Evolutionary conservation across 2,329 filamentous ascomycete genomes (phyloP).

Genomic region (Magnaporthiopsis rhizophila): DNA sequence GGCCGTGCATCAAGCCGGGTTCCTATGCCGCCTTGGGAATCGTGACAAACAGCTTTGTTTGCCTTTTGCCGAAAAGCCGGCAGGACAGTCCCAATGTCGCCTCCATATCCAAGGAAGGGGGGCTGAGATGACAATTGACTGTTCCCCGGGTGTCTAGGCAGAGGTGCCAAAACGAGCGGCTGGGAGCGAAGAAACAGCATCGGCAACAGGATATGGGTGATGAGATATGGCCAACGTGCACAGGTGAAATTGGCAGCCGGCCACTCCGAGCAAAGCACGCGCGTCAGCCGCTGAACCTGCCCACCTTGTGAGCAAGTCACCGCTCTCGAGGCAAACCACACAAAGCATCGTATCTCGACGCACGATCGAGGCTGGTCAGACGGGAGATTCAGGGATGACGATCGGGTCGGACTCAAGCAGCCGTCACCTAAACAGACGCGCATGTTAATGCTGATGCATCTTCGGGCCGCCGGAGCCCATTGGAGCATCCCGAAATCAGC

Average conservation of each 20-base stretch:
- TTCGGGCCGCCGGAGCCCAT: neutral
- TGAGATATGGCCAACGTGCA: neutral
- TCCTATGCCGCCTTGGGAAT: neutral
- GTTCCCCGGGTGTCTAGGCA: too few relatives aligned
- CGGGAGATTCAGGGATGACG: neutral
- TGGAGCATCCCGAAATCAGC: neutral
- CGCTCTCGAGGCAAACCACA: neutral
- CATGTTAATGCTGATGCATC: neutral
- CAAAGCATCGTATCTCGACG: neutral
- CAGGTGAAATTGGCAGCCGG: neutral
- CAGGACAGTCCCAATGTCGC: too few relatives aligned
- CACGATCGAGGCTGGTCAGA: too few relatives aligned
- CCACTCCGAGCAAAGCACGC: neutral
- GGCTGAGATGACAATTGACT: too few relatives aligned
- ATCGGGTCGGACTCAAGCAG: neutral
- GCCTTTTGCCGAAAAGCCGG: neutral
- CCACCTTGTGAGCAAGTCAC: neutral
- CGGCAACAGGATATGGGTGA: neutral
- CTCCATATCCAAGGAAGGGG: too few relatives aligned
- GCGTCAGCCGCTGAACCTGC: neutral
- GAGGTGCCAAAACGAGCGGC: too few relatives aligned
- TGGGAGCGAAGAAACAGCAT: too few relatives aligned
- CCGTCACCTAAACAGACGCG: neutral
- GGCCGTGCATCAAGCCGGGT: neutral
- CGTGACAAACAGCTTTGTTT: neutral